A percentile compares a stretch with the other conserved stretches of the same genome.
Evolutionary conservation across 2,329 filamentous ascomycete genomes (phyloP).

Genomic region (Penicillium verrucosum): DNA sequence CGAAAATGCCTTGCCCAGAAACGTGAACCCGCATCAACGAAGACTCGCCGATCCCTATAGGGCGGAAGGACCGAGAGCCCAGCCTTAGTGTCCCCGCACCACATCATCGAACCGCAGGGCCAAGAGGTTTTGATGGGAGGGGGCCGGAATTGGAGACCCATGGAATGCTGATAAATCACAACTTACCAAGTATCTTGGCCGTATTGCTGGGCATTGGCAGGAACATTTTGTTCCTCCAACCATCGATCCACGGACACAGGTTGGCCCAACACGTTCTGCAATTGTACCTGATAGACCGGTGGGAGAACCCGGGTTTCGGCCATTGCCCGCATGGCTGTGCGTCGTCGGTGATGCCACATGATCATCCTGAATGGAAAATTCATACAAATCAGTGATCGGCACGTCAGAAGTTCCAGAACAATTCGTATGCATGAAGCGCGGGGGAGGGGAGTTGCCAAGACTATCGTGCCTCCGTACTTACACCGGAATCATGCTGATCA

Average conservation of each 20-base stretch:
- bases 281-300: conserved; percentile 13
- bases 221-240: conserved; percentile 25
- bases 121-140: conserved; percentile 9
- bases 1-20: conserved; percentile 5
- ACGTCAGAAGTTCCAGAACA: conserved; percentile 11
- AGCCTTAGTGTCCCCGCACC: conserved; percentile 8
- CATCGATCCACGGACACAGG: conserved; percentile 26
- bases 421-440: conserved; percentile 15
- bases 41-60: not conserved
- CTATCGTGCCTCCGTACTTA: conserved; percentile 17
- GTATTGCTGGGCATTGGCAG: conserved; percentile 18
- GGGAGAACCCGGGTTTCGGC: not conserved
- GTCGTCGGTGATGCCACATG: conserved; percentile 25
- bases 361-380: conserved; percentile 16
- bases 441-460: conserved; percentile 7
- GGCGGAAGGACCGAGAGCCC: conserved; percentile 4
- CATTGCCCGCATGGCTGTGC: conserved; percentile 10
- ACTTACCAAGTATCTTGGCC: conserved; percentile 31
- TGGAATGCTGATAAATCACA: conserved; percentile 3
- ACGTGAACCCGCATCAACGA: not conserved
- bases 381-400: conserved; percentile 2
- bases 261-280: conserved; percentile 13
- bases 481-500: conserved; percentile 32
- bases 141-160: not conserved
- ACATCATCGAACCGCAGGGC: conserved; percentile 11